A percentile compares a stretch with the other conserved stretches of the same genome.
phyloP scores from a whole-genome alignment of 345 rosid genomes.

The Trapa incisa region DNA sequence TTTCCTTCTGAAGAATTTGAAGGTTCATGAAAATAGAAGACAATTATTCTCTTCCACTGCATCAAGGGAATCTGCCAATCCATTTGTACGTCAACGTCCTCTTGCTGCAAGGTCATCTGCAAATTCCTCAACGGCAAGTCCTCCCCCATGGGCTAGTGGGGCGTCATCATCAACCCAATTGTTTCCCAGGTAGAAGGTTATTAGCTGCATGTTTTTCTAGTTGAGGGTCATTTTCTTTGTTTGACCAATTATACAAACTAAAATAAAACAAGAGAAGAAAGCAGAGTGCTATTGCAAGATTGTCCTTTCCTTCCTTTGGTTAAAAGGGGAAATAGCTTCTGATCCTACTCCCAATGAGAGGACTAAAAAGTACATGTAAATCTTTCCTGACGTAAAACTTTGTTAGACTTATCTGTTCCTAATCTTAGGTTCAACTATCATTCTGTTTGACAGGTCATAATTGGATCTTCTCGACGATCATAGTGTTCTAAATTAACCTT shows the following conservation, averaged over 20 bases:
- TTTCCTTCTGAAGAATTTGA: slow-evolving; percentile 31
- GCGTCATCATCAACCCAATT: slow-evolving; percentile 32
- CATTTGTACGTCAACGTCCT: slow-evolving; percentile 59
- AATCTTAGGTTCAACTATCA: not conserved
- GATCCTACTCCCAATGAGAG: not conserved
- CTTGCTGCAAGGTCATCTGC: slow-evolving; percentile 29
- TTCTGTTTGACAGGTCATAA: not conserved
- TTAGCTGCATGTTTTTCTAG: not conserved
- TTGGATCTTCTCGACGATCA: not conserved
- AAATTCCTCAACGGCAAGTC: slow-evolving; percentile 25
- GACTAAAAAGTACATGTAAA: too few relatives aligned
- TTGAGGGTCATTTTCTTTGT: not conserved
- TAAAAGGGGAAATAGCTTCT: not conserved
- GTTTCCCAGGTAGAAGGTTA: slow-evolving; percentile 26
- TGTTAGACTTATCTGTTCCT: not conserved
- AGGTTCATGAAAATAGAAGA: slow-evolving; percentile 51
- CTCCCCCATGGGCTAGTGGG: slow-evolving; percentile 49
- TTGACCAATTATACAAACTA: not conserved
- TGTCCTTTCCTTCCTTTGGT: not conserved
- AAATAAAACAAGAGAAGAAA: not conserved
- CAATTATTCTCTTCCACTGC: slow-evolving; percentile 42
- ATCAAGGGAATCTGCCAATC: slow-evolving; percentile 40
- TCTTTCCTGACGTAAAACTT: not conserved
- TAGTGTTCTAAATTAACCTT: not conserved
- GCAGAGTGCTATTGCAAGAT: not conserved